Evolutionary conservation across 306 rosid species (phyloP).

Genomic region (Pterocarpus santalinus): DNA sequence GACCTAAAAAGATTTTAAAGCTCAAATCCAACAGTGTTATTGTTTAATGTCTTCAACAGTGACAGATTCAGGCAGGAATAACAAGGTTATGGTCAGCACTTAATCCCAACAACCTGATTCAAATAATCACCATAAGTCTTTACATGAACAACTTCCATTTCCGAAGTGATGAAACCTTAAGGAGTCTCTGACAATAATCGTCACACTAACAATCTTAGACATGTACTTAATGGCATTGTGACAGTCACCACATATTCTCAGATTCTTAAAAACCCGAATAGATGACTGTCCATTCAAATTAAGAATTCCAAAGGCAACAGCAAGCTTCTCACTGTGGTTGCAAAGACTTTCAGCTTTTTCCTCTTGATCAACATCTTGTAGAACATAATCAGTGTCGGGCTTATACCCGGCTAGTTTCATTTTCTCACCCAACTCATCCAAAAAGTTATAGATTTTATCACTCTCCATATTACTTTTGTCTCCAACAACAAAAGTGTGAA

Average conservation of each 20-base stretch:
- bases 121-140: conserved; percentile 60
- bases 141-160: conserved; percentile 61
- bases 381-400: conserved; percentile 65
- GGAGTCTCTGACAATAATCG: conserved; percentile 63
- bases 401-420: conserved; percentile 61
- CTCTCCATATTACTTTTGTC: conserved; percentile 57
- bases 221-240: conserved; percentile 66
- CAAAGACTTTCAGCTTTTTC: conserved; percentile 62
- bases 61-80: conserved; percentile 2
- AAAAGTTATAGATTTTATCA: conserved; percentile 45
- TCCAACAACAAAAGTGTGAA: conserved; percentile 60
- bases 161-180: conserved; percentile 69
- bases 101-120: conserved; percentile 24
- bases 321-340: conserved; percentile 64
- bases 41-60: background rate
- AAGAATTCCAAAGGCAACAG: conserved; percentile 66
- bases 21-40: conserved; percentile 56
- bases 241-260: conserved; percentile 68
- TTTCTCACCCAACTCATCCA: conserved; percentile 58
- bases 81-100: background rate
- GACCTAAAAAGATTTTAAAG: conserved; percentile 56
- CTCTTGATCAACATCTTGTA: conserved; percentile 67
- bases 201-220: conserved; percentile 60
- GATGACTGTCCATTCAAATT: conserved; percentile 57
- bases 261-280: conserved; percentile 64